phyloP scores from a whole-genome alignment of 2,329 filamentous ascomycete genomes.

The Apiospora koreana region DNA sequence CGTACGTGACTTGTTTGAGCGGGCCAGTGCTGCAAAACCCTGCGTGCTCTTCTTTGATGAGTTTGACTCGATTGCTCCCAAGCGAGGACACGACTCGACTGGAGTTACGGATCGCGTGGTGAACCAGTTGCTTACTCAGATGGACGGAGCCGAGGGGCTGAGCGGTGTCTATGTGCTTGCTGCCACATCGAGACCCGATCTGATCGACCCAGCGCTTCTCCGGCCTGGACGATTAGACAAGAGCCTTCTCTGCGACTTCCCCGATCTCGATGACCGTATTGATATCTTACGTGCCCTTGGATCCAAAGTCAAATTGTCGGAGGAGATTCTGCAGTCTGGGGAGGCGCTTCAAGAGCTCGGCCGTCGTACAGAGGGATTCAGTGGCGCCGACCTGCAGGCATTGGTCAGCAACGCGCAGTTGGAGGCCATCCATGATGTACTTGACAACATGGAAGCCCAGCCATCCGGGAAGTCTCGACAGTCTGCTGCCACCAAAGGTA shows the following conservation, averaged over 20 bases:
- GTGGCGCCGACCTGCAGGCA: conserved; percentile 91
- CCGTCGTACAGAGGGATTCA: conserved; percentile 81
- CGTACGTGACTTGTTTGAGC: conserved; percentile 91
- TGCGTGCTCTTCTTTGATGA: conserved; percentile 99
- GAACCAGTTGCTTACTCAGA: conserved; percentile 96
- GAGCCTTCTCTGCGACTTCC: conserved; percentile 88
- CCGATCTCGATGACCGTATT: conserved; percentile 73
- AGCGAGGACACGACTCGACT: conserved; percentile 93
- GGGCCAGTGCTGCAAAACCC: conserved; percentile 85
- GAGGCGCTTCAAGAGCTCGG: conserved; percentile 73
- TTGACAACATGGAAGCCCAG: conserved; percentile 58
- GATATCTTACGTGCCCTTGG: conserved; percentile 89
- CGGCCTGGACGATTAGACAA: conserved; percentile 93
- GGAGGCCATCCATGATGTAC: conserved; percentile 92
- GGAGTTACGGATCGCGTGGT: conserved; percentile 99
- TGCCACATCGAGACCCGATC: conserved; percentile 87
- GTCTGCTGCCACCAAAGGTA: conserved; percentile 37
- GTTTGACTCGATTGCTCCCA: conserved; percentile 96
- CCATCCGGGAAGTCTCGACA: conserved; percentile 27
- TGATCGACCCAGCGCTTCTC: conserved; percentile 92
- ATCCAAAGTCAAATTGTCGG: conserved; percentile 73
- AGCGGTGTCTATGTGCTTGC: conserved; percentile 95
- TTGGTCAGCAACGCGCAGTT: conserved; percentile 95
- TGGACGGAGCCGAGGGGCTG: conserved; percentile 96
- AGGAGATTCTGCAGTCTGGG: conserved; percentile 60